These are phyloP conservation scores for Emericellopsis cladophorae DNA, from an alignment of 2,329 filamentous ascomycete genomes.

Conservation along the genomic window DNA sequence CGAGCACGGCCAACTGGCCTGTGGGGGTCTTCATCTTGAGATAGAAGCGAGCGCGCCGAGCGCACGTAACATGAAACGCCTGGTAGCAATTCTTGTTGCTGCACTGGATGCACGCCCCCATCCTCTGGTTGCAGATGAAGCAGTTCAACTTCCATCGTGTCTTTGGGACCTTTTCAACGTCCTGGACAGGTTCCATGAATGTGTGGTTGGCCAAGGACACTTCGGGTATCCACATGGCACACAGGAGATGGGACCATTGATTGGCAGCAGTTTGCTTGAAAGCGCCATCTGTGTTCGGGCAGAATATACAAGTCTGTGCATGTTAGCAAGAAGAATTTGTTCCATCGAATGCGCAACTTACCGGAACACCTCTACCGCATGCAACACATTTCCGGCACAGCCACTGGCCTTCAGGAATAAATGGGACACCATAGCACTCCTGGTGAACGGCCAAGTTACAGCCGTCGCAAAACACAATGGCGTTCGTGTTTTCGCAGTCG, in stretches of 20 bases:
- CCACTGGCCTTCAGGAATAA: slow-evolving; percentile 98
- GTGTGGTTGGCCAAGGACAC: slow-evolving; percentile 90
- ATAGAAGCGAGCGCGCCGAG: slow-evolving; percentile 73
- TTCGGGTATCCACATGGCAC: slow-evolving; percentile 97
- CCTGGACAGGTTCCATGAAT: slow-evolving; percentile 97
- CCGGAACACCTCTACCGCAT: slow-evolving; percentile 80
- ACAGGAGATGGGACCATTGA: slow-evolving; percentile 93
- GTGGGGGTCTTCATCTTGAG: slow-evolving; percentile 94
- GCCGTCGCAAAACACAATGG: slow-evolving; percentile 96
- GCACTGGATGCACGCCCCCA: slow-evolving; percentile 98
- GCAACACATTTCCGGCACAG: slow-evolving; percentile 93
- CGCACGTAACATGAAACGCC: slow-evolving; percentile 95
- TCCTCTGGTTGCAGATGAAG: slow-evolving; percentile 93
- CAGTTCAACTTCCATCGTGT: slow-evolving; percentile 87
- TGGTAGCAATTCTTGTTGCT: slow-evolving; percentile 95
- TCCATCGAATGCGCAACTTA: slow-evolving; percentile 25
- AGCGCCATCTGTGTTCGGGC: slow-evolving; percentile 90
- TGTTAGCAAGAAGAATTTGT: not conserved
- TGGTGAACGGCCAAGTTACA: slow-evolving; percentile 97
- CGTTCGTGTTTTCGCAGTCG: slow-evolving; percentile 98
- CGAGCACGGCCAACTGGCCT: slow-evolving; percentile 62
- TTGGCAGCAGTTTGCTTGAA: slow-evolving; percentile 97
- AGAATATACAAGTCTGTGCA: slow-evolving; percentile 82
- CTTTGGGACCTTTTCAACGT: slow-evolving; percentile 94
- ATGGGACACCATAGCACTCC: slow-evolving; percentile 96